phyloP scores from a whole-genome alignment of 371 early-diverging fungal genomes.

The Haplosporangium sp. region DNA sequence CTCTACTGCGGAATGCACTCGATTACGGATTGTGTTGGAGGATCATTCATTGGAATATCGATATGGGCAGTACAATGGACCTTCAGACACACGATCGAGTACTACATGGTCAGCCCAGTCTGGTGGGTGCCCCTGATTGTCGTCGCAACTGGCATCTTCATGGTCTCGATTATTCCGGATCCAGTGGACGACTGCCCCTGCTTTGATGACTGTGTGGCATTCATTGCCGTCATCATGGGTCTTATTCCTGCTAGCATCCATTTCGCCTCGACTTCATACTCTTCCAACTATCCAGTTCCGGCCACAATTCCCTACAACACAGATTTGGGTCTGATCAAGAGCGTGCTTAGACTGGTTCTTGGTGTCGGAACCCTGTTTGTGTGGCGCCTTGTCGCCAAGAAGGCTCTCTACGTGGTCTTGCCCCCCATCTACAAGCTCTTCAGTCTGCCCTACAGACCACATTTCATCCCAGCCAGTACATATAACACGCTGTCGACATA shows the following conservation, averaged over 20 bases:
- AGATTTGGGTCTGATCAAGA: slow-evolving; percentile 56
- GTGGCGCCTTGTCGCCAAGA: slow-evolving; percentile 73
- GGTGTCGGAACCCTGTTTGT: slow-evolving; percentile 70
- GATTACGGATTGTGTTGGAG: slow-evolving; percentile 78
- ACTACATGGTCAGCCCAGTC: slow-evolving; percentile 62
- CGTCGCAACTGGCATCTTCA: slow-evolving; percentile 36
- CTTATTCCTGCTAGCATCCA: slow-evolving; percentile 68
- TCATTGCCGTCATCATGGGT: slow-evolving; percentile 77
- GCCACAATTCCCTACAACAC: slow-evolving; percentile 58
- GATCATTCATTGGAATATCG: slow-evolving; percentile 67
- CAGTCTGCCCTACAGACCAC: slow-evolving; percentile 66
- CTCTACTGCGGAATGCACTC: slow-evolving; percentile 85
- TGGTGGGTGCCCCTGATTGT: slow-evolving; percentile 59
- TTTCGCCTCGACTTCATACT: slow-evolving; percentile 53
- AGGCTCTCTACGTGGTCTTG: slow-evolving; percentile 64
- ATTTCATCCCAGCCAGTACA: slow-evolving; percentile 59
- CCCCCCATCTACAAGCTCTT: slow-evolving; percentile 73
- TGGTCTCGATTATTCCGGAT: slow-evolving; percentile 76
- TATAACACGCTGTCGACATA: slow-evolving; percentile 68
- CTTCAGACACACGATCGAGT: slow-evolving; percentile 61
- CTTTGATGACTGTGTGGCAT: slow-evolving; percentile 84
- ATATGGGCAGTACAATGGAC: slow-evolving; percentile 71
- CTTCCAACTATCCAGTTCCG: slow-evolving; percentile 53
- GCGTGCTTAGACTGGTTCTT: slow-evolving; percentile 57
- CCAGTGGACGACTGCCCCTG: slow-evolving; percentile 85